Percentiles rank a stretch among this genome's conserved stretches.
These are phyloP conservation scores for Xylaria sp. DNA, from an alignment of 2,329 filamentous ascomycete species.

Conservation along the genomic window DNA sequence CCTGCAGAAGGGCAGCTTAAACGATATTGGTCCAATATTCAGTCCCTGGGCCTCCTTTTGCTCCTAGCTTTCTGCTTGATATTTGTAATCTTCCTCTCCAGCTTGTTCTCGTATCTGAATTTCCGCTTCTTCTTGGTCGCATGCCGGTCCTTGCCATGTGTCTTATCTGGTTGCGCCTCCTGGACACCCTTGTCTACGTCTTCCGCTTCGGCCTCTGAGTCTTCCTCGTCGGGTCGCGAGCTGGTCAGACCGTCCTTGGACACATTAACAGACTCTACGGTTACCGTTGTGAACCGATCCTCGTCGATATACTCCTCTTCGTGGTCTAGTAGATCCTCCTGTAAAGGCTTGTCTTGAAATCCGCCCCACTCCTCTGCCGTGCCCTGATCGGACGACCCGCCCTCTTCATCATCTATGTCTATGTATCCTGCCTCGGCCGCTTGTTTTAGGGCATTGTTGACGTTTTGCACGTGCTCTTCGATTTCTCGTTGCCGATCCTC, in stretches of 20 bases:
- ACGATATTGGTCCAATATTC: conserved; percentile 41
- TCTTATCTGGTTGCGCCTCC: conserved; percentile 19
- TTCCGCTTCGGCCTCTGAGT: conserved; percentile 51
- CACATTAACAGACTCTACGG: conserved; percentile 86
- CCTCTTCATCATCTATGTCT: conserved; percentile 50
- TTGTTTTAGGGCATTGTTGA: conserved; percentile 75
- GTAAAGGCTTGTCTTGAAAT: conserved; percentile 63
- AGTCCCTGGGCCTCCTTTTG: conserved; percentile 47
- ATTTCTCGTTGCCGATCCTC: conserved; percentile 85
- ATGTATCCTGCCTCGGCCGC: conserved; percentile 62
- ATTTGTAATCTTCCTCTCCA: conserved; percentile 78
- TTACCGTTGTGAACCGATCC: conserved; percentile 94
- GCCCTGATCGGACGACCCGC: conserved; percentile 45
- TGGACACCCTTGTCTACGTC: conserved; percentile 39
- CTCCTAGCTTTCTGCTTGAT: conserved; percentile 78
- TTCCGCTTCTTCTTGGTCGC: conserved; percentile 84
- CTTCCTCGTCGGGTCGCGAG: conserved; percentile 58
- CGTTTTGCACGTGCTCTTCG: conserved; percentile 80
- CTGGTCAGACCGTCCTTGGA: conserved; percentile 75
- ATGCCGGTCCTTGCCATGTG: conserved; percentile 48
- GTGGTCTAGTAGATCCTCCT: conserved; percentile 68
- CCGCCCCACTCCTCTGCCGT: conserved; percentile 68
- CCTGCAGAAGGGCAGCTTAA: conserved; percentile 39
- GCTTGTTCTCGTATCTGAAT: conserved; percentile 91
- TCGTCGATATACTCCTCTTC: conserved; percentile 97